Conservation (phyloP, 257 asterid genomes). For the Solanum acaule region DNA sequence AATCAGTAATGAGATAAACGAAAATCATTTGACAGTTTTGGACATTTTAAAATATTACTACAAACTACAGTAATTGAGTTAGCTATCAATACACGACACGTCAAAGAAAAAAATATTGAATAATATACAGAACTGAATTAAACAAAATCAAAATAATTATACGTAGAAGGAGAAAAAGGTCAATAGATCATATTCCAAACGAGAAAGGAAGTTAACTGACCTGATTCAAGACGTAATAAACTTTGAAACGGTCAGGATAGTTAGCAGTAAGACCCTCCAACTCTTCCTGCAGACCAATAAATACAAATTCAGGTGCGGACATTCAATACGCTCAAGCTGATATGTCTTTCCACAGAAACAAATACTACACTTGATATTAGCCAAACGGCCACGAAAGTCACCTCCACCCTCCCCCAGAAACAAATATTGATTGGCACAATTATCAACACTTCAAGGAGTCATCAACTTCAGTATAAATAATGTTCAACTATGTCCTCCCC, state of each 20-base stretch:
- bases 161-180: neutral
- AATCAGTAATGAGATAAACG: neutral
- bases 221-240: slow-evolving; percentile 83
- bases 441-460: neutral
- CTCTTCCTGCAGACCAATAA: slow-evolving; percentile 49
- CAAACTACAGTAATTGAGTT: neutral
- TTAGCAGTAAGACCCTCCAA: slow-evolving; percentile 51
- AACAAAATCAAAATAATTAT: neutral
- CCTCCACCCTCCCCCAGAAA: neutral
- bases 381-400: neutral
- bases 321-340: neutral
- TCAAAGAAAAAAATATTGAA: neutral
- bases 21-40: neutral
- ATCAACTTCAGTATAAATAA: neutral
- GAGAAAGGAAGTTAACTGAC: slow-evolving; percentile 12
- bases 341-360: neutral
- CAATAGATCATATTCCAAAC: neutral
- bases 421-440: neutral
- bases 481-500: neutral
- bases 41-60: neutral
- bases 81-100: neutral
- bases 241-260: slow-evolving; percentile 49
- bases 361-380: neutral
- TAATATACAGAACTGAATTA: neutral
- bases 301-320: neutral